Percentiles rank a stretch among this genome's conserved stretches.
Evolutionary conservation across 495 filamentous ascomycete genomes (phyloP).

Genomic region (Aspergillus mulundensis): DNA sequence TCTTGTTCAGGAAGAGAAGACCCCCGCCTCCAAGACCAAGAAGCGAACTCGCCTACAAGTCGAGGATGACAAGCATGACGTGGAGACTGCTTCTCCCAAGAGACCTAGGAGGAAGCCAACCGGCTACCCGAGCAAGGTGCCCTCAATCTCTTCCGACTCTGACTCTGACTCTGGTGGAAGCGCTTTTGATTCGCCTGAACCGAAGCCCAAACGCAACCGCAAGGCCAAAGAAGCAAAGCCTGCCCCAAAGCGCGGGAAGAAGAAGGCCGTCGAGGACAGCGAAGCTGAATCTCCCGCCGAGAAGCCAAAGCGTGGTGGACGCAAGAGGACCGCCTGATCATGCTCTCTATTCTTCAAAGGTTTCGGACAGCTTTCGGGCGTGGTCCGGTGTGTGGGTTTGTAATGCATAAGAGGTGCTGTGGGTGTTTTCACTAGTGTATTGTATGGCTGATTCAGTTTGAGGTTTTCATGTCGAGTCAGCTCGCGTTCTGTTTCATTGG

Average conservation of each 20-base stretch:
- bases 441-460: not conserved
- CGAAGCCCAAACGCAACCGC: constrained; percentile 3
- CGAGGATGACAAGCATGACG: not conserved
- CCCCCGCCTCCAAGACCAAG: constrained; percentile 26
- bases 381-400: not conserved
- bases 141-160: not conserved
- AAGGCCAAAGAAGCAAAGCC: not conserved
- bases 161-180: not conserved
- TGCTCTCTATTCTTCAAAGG: not conserved
- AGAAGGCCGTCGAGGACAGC: not conserved
- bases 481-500: not conserved
- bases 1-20: constrained; percentile 16
- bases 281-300: not conserved
- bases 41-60: constrained; percentile 12
- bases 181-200: not conserved
- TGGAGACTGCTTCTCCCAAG: constrained; percentile 2
- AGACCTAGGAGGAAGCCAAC: constrained; percentile 1
- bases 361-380: not conserved
- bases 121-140: not conserved
- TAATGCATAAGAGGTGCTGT: not conserved
- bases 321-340: constrained; percentile 22
- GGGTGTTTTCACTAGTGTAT: not conserved
- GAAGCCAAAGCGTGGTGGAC: constrained; percentile 30
- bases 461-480: not conserved
- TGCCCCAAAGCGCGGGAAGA: constrained; percentile 6